Evolutionary conservation across 192 early-diverging fungal genomes (phyloP).

Genomic region (Coemansia sp.): DNA sequence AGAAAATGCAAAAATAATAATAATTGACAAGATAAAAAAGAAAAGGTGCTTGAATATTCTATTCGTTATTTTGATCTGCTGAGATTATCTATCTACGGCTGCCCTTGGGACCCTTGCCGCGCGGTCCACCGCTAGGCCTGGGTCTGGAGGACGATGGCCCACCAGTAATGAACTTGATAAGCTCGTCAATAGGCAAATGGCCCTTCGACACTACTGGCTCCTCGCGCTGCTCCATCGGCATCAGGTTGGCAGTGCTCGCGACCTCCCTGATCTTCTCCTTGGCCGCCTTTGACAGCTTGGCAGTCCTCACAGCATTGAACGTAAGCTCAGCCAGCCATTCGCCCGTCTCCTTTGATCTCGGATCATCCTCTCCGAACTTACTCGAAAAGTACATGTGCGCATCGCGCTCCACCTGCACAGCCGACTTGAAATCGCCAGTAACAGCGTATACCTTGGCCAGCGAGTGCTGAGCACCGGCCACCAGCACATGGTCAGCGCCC

Average conservation of each 20-base stretch:
- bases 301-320: constrained; percentile 57
- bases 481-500: constrained; percentile 68
- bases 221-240: constrained; percentile 43
- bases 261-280: constrained; percentile 35
- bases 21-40: not conserved
- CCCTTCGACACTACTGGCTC: constrained; percentile 58
- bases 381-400: constrained; percentile 63
- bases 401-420: constrained; percentile 68
- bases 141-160: constrained; percentile 15
- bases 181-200: constrained; percentile 72
- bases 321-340: constrained; percentile 69
- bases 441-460: constrained; percentile 75
- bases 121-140: constrained; percentile 38
- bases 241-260: constrained; percentile 22
- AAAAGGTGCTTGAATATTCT: not conserved
- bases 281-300: constrained; percentile 43
- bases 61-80: not conserved
- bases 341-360: constrained; percentile 68
- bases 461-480: constrained; percentile 68
- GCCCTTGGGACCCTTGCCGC: constrained; percentile 37
- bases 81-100: constrained; percentile 10
- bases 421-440: constrained; percentile 73
- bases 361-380: constrained; percentile 69
- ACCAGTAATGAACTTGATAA: constrained; percentile 69
- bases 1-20: not conserved